These are phyloP conservation scores for Myriosclerotinia curreyana DNA, from an alignment of 2,329 filamentous ascomycete genomes.

Conservation along the genomic window DNA sequence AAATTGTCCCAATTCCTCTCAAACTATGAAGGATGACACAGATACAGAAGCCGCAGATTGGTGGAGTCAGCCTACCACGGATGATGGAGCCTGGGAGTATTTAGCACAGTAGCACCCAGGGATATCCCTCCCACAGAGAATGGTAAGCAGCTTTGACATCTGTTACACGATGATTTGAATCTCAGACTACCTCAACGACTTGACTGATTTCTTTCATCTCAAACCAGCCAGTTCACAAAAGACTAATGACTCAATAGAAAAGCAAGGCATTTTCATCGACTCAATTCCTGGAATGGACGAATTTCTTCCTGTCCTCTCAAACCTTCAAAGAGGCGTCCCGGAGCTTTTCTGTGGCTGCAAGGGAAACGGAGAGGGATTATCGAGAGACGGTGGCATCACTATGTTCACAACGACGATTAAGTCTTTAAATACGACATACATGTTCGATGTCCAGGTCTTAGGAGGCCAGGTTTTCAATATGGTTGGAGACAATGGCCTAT, in stretches of 20 bases:
- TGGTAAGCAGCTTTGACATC: not conserved
- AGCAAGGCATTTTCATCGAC: not conserved
- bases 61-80: not conserved
- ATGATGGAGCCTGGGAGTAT: not conserved
- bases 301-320: not conserved
- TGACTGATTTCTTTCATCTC: not conserved
- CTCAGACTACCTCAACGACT: not conserved
- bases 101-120: not conserved
- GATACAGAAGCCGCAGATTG: not conserved
- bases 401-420: not conserved
- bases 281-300: not conserved
- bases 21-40: not conserved
- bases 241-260: not conserved
- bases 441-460: not conserved
- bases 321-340: not conserved
- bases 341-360: conserved; percentile 8
- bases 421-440: conserved; percentile 5
- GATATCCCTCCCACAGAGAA: not conserved
- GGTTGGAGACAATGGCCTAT: conserved; percentile 1
- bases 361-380: not conserved
- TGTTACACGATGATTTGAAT: not conserved
- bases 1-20: not conserved
- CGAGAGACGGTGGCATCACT: not conserved
- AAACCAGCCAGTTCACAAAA: not conserved
- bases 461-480: not conserved